These are phyloP conservation scores for Gyrodon lividus DNA, from an alignment of 768 basidiomycete genomes.

Conservation along the genomic window DNA sequence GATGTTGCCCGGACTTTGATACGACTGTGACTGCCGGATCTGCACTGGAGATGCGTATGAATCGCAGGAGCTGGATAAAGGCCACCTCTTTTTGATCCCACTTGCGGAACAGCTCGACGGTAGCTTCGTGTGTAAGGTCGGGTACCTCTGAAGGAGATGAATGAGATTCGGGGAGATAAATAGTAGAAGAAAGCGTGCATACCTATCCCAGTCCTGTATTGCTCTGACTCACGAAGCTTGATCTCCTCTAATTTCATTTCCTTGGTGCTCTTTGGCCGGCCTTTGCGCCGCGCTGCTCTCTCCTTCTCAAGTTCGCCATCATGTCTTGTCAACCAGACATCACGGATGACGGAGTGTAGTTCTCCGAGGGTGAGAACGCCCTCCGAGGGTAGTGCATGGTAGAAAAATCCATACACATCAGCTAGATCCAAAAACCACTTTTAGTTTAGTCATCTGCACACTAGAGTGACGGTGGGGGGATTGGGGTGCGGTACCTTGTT, in stretches of 20 bases:
- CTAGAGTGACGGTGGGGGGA: neutral
- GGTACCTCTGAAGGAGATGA: conserved; percentile 56
- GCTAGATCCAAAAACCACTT: conserved; percentile 38
- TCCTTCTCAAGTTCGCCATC: conserved; percentile 67
- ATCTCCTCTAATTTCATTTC: conserved; percentile 69
- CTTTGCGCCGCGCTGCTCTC: conserved; percentile 59
- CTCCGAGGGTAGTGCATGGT: conserved; percentile 62
- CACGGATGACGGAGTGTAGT: conserved; percentile 60
- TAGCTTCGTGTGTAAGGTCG: conserved; percentile 73
- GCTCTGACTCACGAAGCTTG: conserved; percentile 65
- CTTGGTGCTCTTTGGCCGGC: conserved; percentile 69
- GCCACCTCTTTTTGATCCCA: conserved; percentile 80
- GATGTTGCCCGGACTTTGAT: conserved; percentile 62
- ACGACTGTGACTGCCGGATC: conserved; percentile 47
- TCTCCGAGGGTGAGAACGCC: conserved; percentile 58
- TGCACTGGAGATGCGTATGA: conserved; percentile 69
- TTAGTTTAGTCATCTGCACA: neutral
- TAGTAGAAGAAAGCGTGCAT: conserved; percentile 24
- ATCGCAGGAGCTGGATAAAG: conserved; percentile 69
- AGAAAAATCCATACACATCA: conserved; percentile 76
- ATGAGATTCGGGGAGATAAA: neutral
- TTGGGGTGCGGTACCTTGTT: conserved; percentile 40
- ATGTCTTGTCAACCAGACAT: conserved; percentile 73
- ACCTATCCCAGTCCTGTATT: conserved; percentile 83
- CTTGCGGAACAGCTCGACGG: conserved; percentile 64